Evolutionary conservation across 2,329 filamentous ascomycete genomes (phyloP), one percentile per base, ranked within the genome.

Genomic region (Mollisiaceae sp.): DNA sequence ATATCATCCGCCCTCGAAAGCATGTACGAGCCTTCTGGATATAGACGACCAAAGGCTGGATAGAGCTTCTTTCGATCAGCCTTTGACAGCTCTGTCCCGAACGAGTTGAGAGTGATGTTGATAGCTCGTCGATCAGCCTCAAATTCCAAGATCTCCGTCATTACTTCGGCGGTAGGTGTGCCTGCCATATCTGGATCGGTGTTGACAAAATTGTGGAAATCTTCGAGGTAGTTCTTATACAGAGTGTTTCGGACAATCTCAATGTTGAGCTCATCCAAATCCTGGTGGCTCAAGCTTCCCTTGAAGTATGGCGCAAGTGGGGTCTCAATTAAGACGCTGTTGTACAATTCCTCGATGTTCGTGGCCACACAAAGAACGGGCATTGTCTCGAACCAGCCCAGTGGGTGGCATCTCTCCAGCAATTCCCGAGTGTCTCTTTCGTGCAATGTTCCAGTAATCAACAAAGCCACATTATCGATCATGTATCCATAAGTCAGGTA

Each of bases 401-500:
- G 86, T 8, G 95, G 95, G 75, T 99, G 96, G 80, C 96, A 99
- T 79, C 95, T 86, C 77, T 98, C 95, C 62, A 99, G 83, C 69
- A 99, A 86, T 81, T 99, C 95, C 66, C 94, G 89, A 3, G 95
- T 99, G 78, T 99, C 95, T 77, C 95, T 89, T 82, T 99, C 96
- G 81, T 99, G 95, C 36, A 99, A 86, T 14, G 95, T 99, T 68
- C 95, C 95, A 24, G 95, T 99, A 79, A 99, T 99, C 75, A 99
- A 88, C 47, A 99, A 89, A 45, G 96, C 95, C 61, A 99, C 93
- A 75, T 99, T 99, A 82, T 99, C 95, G 80, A 99, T 99, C 95
- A 99, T 99, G 85, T 99, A 99, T 68, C 94, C 94, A 78, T 99
- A 99, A 1, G 95, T 99, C 67, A 99, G 84, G 80, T 97, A 99